phyloP scores from a whole-genome alignment of 768 basidiomycete species.

The Tricholoma furcatifolium region DNA sequence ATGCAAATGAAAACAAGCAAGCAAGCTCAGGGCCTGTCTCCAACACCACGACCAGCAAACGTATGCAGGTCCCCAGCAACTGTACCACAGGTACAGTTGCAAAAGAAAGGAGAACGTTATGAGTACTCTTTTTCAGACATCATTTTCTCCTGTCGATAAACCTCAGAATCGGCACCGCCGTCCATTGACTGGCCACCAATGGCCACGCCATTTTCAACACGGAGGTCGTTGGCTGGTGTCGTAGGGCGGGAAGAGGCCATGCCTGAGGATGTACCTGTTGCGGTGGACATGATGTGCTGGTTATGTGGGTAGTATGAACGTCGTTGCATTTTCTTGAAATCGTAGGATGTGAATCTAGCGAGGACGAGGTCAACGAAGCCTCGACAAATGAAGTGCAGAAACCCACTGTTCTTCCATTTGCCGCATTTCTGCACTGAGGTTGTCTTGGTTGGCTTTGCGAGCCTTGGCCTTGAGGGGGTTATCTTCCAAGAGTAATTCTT shows the following conservation, averaged over 20 bases:
- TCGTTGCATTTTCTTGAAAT: conserved; percentile 89
- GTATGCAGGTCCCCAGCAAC: background rate
- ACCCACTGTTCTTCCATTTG: conserved; percentile 98
- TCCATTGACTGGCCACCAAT: conserved; percentile 43
- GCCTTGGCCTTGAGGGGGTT: conserved; percentile 95
- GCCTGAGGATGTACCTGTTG: conserved; percentile 72
- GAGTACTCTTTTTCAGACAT: conserved; percentile 50
- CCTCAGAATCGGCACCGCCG: conserved; percentile 32
- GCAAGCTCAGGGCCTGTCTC: background rate
- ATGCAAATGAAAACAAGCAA: conserved; percentile 2
- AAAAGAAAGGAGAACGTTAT: conserved; percentile 25
- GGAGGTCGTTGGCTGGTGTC: conserved; percentile 60
- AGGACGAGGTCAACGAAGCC: conserved; percentile 2
- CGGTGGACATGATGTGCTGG: conserved; percentile 70
- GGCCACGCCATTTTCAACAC: conserved; percentile 38
- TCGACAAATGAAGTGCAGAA: conserved; percentile 8
- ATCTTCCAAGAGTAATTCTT: conserved; percentile 93
- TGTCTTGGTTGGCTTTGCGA: conserved; percentile 88
- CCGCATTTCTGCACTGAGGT: conserved; percentile 86
- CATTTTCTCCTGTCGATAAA: conserved; percentile 38
- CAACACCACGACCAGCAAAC: conserved; percentile 1
- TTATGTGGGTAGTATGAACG: conserved; percentile 90
- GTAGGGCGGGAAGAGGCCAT: conserved; percentile 70
- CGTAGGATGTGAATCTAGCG: conserved; percentile 83
- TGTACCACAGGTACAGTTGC: background rate